Conservation (phyloP, 352 stramenopile genomes). For the Globisporangium perplexum region DNA sequence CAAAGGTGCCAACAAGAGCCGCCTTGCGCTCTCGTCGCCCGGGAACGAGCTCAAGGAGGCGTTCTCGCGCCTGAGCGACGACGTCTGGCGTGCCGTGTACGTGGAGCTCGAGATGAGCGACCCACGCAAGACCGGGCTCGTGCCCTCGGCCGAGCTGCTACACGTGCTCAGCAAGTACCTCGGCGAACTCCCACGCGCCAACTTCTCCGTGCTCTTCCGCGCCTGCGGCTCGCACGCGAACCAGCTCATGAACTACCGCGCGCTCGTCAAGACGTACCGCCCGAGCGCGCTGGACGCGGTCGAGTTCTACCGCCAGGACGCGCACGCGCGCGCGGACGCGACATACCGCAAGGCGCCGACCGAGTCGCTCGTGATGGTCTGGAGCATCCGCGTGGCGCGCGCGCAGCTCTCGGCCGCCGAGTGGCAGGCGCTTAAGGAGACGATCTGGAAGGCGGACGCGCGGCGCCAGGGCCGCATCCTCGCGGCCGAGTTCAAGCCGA, state of each 20-base stretch:
- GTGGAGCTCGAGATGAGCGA: slow-evolving; percentile 62
- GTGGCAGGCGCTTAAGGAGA: slow-evolving; percentile 51
- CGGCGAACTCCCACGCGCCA: slow-evolving; percentile 39
- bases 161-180: slow-evolving; percentile 62
- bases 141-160: slow-evolving; percentile 53
- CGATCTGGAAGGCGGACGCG: slow-evolving; percentile 36
- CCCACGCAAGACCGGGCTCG: slow-evolving; percentile 46
- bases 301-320: slow-evolving; percentile 48
- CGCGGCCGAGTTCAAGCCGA: slow-evolving; percentile 32
- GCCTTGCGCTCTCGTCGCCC: slow-evolving; percentile 44
- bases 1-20: slow-evolving; percentile 55
- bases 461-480: slow-evolving; percentile 48
- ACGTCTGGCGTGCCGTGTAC: slow-evolving; percentile 55
- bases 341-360: slow-evolving; percentile 52
- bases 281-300: slow-evolving; percentile 44
- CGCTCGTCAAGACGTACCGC: slow-evolving; percentile 65
- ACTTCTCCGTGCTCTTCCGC: slow-evolving; percentile 57
- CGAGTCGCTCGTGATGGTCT: slow-evolving; percentile 69
- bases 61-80: slow-evolving; percentile 52
- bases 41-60: slow-evolving; percentile 71
- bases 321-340: slow-evolving; percentile 28
- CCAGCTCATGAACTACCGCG: slow-evolving; percentile 66
- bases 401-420: slow-evolving; percentile 27
- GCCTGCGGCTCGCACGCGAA: slow-evolving; percentile 57
- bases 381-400: slow-evolving; percentile 54